phyloP scores from a whole-genome alignment of 73 alveolate species.

The Paramecium octaurelia region DNA sequence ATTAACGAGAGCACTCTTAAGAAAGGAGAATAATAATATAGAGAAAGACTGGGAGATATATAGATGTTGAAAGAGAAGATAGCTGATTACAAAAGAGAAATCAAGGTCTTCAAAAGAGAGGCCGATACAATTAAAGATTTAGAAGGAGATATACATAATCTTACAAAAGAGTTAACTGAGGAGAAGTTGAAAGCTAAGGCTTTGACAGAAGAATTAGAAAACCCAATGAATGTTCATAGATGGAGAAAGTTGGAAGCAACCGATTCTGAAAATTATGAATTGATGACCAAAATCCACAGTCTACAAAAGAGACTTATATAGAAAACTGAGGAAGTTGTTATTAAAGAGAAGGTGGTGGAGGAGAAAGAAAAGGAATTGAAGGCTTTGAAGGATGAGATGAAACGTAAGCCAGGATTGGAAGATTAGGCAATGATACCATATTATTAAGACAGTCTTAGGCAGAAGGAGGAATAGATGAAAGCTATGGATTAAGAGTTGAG shows the following conservation, averaged over 20 bases:
- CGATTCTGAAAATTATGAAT: slow-evolving; percentile 95
- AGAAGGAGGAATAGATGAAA: slow-evolving; percentile 88
- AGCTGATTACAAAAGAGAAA: slow-evolving; percentile 77
- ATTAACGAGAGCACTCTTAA: slow-evolving; percentile 85
- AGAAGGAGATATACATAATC: slow-evolving; percentile 81
- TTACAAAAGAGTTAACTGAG: slow-evolving; percentile 77
- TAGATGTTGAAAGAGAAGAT: slow-evolving; percentile 77
- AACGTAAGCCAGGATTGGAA: slow-evolving; percentile 95
- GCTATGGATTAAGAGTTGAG: slow-evolving; percentile 92
- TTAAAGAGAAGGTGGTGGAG: slow-evolving; percentile 84
- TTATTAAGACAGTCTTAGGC: slow-evolving; percentile 83
- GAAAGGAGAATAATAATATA: slow-evolving; percentile 86
- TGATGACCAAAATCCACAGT: slow-evolving; percentile 90
- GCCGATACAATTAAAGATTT: slow-evolving; percentile 85
- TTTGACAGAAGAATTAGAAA: slow-evolving; percentile 91
- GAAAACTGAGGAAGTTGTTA: slow-evolving; percentile 92
- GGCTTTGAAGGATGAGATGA: slow-evolving; percentile 82
- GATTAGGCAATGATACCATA: slow-evolving; percentile 84
- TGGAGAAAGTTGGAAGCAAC: slow-evolving; percentile 98
- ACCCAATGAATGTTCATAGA: slow-evolving; percentile 93
- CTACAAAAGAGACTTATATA: slow-evolving; percentile 88
- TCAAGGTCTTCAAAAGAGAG: slow-evolving; percentile 70
- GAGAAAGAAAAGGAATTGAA: slow-evolving; percentile 83
- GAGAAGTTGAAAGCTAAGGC: slow-evolving; percentile 95
- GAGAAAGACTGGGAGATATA: slow-evolving; percentile 86